phyloP scores from a whole-genome alignment of 2,329 filamentous ascomycete genomes.

The Xylogone sp. region DNA sequence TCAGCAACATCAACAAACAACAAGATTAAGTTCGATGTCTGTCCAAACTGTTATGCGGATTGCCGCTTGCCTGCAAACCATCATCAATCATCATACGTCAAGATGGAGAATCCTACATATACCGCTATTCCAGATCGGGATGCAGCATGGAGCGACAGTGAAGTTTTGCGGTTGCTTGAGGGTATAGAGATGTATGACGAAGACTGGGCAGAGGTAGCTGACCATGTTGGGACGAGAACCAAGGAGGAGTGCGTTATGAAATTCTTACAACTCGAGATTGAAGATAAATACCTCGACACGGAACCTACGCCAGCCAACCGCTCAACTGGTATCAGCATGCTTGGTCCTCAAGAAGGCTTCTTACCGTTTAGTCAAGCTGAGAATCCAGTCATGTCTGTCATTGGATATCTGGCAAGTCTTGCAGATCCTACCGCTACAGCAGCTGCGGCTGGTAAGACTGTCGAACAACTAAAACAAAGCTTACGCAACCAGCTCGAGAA shows the following conservation, averaged over 20 bases:
- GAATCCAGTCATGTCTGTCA: conserved; percentile 94
- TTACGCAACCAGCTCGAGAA: conserved; percentile 76
- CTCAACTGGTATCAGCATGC: conserved; percentile 57
- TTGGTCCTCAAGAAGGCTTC: conserved; percentile 72
- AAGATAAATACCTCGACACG: conserved; percentile 92
- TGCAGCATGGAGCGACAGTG: conserved; percentile 85
- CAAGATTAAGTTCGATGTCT: conserved; percentile 77
- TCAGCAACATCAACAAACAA: conserved; percentile 30
- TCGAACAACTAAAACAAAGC: conserved; percentile 78
- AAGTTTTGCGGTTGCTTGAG: conserved; percentile 85
- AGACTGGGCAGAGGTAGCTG: conserved; percentile 90
- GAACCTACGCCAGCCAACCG: conserved; percentile 53
- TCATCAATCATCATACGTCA: conserved; percentile 75
- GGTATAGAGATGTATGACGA: conserved; percentile 91
- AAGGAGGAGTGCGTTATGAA: conserved; percentile 95
- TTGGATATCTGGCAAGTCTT: conserved; percentile 88
- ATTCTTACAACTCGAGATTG: conserved; percentile 93
- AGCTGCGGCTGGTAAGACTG: conserved; percentile 82
- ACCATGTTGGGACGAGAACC: conserved; percentile 86
- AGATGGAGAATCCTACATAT: conserved; percentile 85
- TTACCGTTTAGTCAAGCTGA: conserved; percentile 89
- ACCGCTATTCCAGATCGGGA: conserved; percentile 76
- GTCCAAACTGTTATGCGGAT: conserved; percentile 85
- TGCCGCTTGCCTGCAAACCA: conserved; percentile 78
- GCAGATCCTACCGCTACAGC: conserved; percentile 88